Evolutionary conservation across 176 grass and related monocot species (phyloP).

Genomic region (Tillandsia leiboldiana): DNA sequence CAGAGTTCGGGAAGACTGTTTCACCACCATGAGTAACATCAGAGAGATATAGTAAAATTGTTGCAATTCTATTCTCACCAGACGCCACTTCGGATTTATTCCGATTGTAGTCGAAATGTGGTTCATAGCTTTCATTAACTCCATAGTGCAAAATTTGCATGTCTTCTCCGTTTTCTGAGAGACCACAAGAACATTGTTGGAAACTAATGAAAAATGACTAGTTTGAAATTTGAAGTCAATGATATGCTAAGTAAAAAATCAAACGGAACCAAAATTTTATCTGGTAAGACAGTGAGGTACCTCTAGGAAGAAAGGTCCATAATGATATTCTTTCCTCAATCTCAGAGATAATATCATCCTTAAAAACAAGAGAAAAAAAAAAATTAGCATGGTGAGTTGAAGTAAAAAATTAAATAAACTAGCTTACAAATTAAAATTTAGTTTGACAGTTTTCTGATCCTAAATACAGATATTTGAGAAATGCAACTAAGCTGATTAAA

Average conservation of each 20-base stretch:
- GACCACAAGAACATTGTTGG: slow-evolving; percentile 8
- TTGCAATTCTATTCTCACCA: slow-evolving; percentile 29
- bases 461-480: not conserved
- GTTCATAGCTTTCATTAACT: slow-evolving; percentile 37
- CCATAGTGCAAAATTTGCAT: slow-evolving; percentile 42
- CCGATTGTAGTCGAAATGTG: slow-evolving; percentile 32
- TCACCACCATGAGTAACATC: slow-evolving; percentile 56
- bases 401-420: not conserved
- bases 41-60: slow-evolving; percentile 68
- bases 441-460: not conserved
- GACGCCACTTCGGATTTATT: slow-evolving; percentile 25
- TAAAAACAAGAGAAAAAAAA: slow-evolving; percentile 17
- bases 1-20: slow-evolving; percentile 56
- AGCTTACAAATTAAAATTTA: slow-evolving; percentile 6
- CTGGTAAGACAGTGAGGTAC: slow-evolving; percentile 19
- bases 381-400: not conserved
- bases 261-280: not conserved
- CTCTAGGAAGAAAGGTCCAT: slow-evolving; percentile 92
- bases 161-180: slow-evolving; percentile 49
- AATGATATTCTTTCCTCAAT: slow-evolving; percentile 82
- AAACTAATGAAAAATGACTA: not conserved
- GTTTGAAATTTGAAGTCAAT: not conserved
- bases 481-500: not conserved
- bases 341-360: slow-evolving; percentile 52
- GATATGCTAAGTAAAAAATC: not conserved